phyloP scores from a whole-genome alignment of 345 rosid species.

The Dipteronia dyeriana region DNA sequence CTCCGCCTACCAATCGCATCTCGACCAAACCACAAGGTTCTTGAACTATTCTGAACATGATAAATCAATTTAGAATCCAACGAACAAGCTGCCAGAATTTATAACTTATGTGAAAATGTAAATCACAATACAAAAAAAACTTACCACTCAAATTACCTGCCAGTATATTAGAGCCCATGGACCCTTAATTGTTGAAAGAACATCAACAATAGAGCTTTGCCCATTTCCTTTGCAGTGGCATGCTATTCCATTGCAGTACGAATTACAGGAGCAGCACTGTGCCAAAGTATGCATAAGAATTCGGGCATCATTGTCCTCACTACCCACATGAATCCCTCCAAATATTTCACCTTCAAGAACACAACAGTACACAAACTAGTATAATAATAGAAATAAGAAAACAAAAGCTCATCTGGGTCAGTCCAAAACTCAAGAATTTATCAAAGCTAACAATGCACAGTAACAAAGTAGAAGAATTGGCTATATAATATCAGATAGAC shows the following conservation, averaged over 20 bases:
- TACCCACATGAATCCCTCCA: constrained; percentile 61
- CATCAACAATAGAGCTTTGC: constrained; percentile 45
- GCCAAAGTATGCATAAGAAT: constrained; percentile 56
- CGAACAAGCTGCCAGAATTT: background rate
- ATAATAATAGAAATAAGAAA: background rate
- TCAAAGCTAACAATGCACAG: no score
- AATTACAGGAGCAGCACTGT: constrained; percentile 40
- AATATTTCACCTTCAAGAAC: constrained; percentile 67
- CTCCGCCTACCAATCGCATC: constrained; percentile 92
- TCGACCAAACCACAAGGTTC: constrained; percentile 87
- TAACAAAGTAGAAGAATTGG: no score
- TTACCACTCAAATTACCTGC: constrained; percentile 67
- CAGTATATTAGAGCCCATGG: constrained; percentile 87
- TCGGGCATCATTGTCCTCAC: constrained; percentile 64
- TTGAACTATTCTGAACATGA: constrained; percentile 58
- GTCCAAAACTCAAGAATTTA: background rate
- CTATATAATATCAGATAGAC: background rate
- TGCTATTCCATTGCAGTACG: constrained; percentile 17
- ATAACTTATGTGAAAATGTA: background rate
- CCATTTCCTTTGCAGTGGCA: constrained; percentile 30
- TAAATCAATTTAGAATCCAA: constrained; percentile 10
- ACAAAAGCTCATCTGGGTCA: background rate
- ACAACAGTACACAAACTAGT: background rate
- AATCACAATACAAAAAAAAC: constrained; percentile 20
- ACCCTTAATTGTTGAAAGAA: constrained; percentile 77